Evolutionary conservation across 345 rosid genomes (phyloP).

Genomic region (Ricinus communis): DNA sequence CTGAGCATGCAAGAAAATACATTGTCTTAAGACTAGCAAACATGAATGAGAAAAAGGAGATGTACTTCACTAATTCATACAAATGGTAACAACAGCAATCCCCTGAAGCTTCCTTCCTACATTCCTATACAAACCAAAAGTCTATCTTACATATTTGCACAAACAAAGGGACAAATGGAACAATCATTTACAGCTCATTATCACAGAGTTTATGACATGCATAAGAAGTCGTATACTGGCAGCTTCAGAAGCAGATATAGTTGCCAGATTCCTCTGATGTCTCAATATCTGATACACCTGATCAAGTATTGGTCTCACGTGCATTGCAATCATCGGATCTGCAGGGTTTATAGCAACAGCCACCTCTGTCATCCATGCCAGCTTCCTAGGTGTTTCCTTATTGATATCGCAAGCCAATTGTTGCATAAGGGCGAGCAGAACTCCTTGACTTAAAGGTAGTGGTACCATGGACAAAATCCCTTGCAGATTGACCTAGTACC

Average conservation of each 20-base stretch:
- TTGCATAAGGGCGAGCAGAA: constrained; percentile 32
- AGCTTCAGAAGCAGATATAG: constrained; percentile 13
- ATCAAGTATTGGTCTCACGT: constrained; percentile 30
- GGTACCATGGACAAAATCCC: constrained; percentile 25
- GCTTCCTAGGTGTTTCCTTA: constrained; percentile 17
- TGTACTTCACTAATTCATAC: constrained; percentile 28
- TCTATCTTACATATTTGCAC: constrained; percentile 36
- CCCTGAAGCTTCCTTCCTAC: constrained; percentile 26
- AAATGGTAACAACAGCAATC: constrained; percentile 13
- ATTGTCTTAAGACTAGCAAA: neutral
- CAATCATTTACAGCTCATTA: constrained; percentile 25
- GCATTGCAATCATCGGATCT: constrained; percentile 32
- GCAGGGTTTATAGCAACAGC: constrained; percentile 29
- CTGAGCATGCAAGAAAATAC: constrained; percentile 4
- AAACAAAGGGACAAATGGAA: constrained; percentile 7
- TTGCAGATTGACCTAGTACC: constrained; percentile 24
- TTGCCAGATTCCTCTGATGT: constrained; percentile 22
- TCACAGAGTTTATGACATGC: constrained; percentile 23
- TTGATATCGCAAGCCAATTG: constrained; percentile 29
- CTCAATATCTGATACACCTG: constrained; percentile 26
- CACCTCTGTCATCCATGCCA: constrained; percentile 35
- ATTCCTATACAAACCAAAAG: constrained; percentile 35
- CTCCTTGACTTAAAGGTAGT: constrained; percentile 30
- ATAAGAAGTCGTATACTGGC: constrained; percentile 23
- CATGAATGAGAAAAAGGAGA: neutral